Base-by-base conservation (phyloP, 768 basidiomycete genomes). In the Aureoboletus auriporus region DNA sequence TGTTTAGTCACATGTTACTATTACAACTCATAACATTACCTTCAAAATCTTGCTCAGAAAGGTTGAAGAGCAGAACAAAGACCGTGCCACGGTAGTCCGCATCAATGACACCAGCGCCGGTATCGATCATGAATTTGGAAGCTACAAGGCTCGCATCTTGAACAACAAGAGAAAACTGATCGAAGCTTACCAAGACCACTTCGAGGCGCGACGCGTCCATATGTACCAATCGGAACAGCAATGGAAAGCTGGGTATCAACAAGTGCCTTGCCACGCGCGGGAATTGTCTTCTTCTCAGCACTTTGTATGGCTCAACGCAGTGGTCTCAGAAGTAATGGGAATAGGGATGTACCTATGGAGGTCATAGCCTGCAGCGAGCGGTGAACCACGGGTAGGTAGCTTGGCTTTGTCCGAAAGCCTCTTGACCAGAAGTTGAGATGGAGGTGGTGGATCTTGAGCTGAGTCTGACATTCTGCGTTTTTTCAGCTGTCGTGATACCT, bases 61-160 rank as follows among this genome's bases (percentile, higher is more conserved):
- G 79, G 65, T 99, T 98, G 80, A 92, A 97, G 38, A 99, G 75
- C 27, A 99, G 75, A 31, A 98, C 90, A 61, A 86, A 93, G 39
- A 99, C 80, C 11, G 83, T 73, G 17, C 96, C 96, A 45, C 96
- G 78, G 68, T 99, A 98, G 66, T 99, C 96, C 7, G 92, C 90
- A 54, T 99, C 96, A 43, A 99, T 80, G 7, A 99, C 96, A 17
- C 95, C 96, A 10, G 96, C 96, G 2, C 96, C 96, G 1, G 95
- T 98, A 63, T 94, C 90, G 50, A 98, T 97, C 83, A 92, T 93
- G 67, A 91, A 93, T 64, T 99, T 99, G 13, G 89, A 89, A 16
- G 96, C 96, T 96, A 53, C 14, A 53, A 36, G 13, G 50, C 27
- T 41, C 26, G 46, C 20, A 14, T 44, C 26, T 46, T 8, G 42